These are phyloP conservation scores for Acer saccharum DNA, from an alignment of 345 rosid genomes.

Conservation along the genomic window DNA sequence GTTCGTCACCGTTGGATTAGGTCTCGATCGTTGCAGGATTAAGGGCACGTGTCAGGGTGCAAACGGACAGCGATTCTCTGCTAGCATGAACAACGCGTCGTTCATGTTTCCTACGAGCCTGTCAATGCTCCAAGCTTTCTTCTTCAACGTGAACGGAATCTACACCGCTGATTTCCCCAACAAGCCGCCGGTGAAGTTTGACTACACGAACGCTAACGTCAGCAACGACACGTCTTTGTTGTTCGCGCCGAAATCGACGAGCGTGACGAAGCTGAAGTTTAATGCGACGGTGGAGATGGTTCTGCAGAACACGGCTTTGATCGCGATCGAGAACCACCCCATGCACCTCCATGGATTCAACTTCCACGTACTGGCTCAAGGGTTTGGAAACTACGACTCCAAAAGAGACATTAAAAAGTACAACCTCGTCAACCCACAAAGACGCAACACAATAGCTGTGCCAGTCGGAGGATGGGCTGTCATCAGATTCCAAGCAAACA, in stretches of 20 bases:
- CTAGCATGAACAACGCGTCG: constrained; percentile 82
- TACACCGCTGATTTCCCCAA: constrained; percentile 71
- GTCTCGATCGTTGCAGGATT: constrained; percentile 42
- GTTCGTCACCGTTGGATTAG: constrained; percentile 68
- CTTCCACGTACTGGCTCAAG: constrained; percentile 86
- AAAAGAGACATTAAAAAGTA: constrained; percentile 44
- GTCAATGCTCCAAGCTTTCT: constrained; percentile 69
- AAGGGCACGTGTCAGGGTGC: constrained; percentile 56
- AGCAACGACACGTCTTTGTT: constrained; percentile 27
- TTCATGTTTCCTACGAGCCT: constrained; percentile 48
- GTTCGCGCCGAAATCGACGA: constrained; percentile 59
- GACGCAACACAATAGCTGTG: constrained; percentile 72
- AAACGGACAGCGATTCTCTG: constrained; percentile 43
- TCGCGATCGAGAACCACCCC: constrained; percentile 74
- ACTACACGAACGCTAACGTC: constrained; percentile 56
- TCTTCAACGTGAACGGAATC: constrained; percentile 47
- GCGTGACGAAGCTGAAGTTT: constrained; percentile 61
- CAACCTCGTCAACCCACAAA: constrained; percentile 65
- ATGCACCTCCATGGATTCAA: constrained; percentile 85
- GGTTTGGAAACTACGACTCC: constrained; percentile 77
- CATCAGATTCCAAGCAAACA: constrained; percentile 72
- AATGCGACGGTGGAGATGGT: constrained; percentile 76
- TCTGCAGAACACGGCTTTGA: constrained; percentile 68
- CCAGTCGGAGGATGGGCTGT: constrained; percentile 94
- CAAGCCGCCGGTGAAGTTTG: constrained; percentile 57